Evolutionary conservation across 148 eudicot species (phyloP).

Genomic region (Nyssa sinensis): DNA sequence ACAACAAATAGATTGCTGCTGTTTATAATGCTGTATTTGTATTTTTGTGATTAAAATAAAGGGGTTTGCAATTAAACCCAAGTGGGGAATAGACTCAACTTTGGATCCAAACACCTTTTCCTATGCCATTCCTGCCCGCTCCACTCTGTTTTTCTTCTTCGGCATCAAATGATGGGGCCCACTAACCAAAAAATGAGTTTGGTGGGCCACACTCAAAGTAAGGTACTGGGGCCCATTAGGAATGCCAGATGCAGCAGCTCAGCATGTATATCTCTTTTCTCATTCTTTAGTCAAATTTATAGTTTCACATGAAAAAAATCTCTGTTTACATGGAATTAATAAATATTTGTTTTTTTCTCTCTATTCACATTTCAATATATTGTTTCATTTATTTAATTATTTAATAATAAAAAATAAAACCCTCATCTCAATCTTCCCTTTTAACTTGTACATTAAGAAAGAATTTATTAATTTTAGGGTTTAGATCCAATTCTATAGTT

Average conservation of each 20-base stretch:
- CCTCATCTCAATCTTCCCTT: no score
- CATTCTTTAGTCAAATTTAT: conserved; percentile 4
- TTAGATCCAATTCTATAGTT: no score
- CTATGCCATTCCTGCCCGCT: conserved; percentile 7
- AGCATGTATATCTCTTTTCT: conserved; percentile 22
- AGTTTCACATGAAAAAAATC: neutral
- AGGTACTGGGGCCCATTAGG: conserved; percentile 19
- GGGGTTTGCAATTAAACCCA: neutral
- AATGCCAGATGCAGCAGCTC: conserved; percentile 27
- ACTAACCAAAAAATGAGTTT: conserved; percentile 8
- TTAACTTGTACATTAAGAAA: no score
- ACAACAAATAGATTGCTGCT: no score
- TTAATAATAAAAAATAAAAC: no score
- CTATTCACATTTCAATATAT: no score
- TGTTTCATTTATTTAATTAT: neutral
- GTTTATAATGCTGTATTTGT: no score
- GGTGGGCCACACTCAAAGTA: conserved; percentile 29
- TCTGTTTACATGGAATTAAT: no score
- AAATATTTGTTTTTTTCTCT: no score
- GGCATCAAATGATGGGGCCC: conserved; percentile 24
- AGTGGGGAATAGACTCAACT: conserved; percentile 16
- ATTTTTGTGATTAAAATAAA: no score
- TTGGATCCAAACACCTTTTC: conserved; percentile 37
- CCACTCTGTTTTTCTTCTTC: conserved; percentile 14
- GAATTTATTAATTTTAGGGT: no score